phyloP scores from a whole-genome alignment of 768 basidiomycete species.

The Amanita rimosa region DNA sequence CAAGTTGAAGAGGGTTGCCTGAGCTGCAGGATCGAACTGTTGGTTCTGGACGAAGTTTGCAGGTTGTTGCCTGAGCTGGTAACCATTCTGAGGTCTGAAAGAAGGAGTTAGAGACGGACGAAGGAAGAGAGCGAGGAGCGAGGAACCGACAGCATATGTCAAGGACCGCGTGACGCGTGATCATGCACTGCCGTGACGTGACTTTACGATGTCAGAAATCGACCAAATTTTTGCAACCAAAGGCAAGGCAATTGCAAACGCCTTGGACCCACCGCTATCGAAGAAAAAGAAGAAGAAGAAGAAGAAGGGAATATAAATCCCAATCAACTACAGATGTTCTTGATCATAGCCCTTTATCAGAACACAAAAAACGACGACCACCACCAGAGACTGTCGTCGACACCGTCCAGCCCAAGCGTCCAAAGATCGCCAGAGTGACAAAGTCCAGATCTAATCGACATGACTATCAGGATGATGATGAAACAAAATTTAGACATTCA shows the following conservation, averaged over 20 bases:
- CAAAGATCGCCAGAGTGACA: constrained; percentile 18
- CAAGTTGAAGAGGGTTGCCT: constrained; percentile 32
- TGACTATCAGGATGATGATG: constrained; percentile 19
- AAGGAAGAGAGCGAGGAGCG: constrained; percentile 4
- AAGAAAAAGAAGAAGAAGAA: constrained; percentile 33
- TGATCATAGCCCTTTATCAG: neutral
- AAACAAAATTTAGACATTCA: constrained; percentile 59
- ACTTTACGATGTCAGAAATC: constrained; percentile 54
- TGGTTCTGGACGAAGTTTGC: constrained; percentile 18
- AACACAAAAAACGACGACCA: constrained; percentile 26
- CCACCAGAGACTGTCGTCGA: constrained; percentile 56
- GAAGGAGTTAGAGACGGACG: neutral
- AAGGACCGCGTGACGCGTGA: too few species aligned
- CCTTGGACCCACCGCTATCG: constrained; percentile 18
- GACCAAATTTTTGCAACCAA: constrained; percentile 68
- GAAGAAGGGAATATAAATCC: constrained; percentile 19
- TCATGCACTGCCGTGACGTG: constrained; percentile 4
- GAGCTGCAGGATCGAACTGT: constrained; percentile 1
- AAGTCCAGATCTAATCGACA: constrained; percentile 14
- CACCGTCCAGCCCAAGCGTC: constrained; percentile 30
- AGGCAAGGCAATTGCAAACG: constrained; percentile 20
- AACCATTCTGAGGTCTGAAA: constrained; percentile 28
- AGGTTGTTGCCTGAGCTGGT: constrained; percentile 20
- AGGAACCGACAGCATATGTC: constrained; percentile 2
- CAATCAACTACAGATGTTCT: constrained; percentile 11